Percentiles rank a stretch among this genome's conserved stretches.
Evolutionary conservation across 768 basidiomycete genomes (phyloP).

Genomic region (Leccinum arenicola): DNA sequence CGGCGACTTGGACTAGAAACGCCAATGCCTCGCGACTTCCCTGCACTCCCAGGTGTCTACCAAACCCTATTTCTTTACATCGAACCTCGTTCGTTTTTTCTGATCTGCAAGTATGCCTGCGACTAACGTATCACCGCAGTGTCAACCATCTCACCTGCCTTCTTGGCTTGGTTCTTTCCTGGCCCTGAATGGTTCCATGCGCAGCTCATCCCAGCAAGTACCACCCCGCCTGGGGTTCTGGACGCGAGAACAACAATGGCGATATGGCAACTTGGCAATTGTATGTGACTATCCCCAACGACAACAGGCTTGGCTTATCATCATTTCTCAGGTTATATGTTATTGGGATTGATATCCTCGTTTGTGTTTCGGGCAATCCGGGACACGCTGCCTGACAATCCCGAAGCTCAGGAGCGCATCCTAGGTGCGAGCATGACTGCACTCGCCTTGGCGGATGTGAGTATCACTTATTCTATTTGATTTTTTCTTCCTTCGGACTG

Average conservation of each 20-base stretch:
- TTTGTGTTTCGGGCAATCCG: slow-evolving; percentile 66
- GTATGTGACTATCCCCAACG: slow-evolving; percentile 34
- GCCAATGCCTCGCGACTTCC: slow-evolving; percentile 36
- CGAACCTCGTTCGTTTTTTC: slow-evolving; percentile 50
- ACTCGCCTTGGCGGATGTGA: slow-evolving; percentile 68
- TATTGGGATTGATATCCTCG: slow-evolving; percentile 62
- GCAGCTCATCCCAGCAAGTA: slow-evolving; percentile 52
- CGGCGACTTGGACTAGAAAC: not conserved
- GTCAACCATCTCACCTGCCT: slow-evolving; percentile 48
- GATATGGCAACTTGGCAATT: slow-evolving; percentile 67
- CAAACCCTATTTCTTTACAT: slow-evolving; percentile 60
- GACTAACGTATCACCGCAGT: slow-evolving; percentile 32
- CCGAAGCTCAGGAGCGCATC: slow-evolving; percentile 64
- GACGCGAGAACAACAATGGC: slow-evolving; percentile 57
- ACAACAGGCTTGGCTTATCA: not conserved
- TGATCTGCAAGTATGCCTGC: slow-evolving; percentile 6
- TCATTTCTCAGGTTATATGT: slow-evolving; percentile 50
- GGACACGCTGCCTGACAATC: slow-evolving; percentile 55
- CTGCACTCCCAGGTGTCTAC: slow-evolving; percentile 63
- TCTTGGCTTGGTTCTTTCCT: slow-evolving; percentile 54
- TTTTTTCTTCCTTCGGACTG: not conserved
- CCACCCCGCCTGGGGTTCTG: slow-evolving; percentile 25
- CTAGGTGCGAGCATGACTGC: slow-evolving; percentile 60
- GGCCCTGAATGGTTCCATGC: slow-evolving; percentile 67
- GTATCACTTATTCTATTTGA: slow-evolving; percentile 20